These are phyloP conservation scores for Hordeum pubiflorum DNA, from an alignment of 202 grass and related monocot species.

Conservation along the genomic window DNA sequence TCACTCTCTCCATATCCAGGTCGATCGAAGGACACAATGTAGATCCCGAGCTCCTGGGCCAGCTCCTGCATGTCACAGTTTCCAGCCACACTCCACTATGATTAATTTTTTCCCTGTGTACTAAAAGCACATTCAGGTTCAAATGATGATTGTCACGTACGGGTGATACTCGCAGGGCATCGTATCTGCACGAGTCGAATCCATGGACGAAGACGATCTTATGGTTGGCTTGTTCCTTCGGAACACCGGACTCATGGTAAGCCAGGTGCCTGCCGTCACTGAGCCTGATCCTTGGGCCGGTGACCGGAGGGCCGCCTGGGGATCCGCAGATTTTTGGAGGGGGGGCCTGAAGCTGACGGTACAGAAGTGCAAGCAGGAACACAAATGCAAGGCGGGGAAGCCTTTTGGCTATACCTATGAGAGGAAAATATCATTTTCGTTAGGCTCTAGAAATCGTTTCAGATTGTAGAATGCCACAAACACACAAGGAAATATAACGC, in stretches of 20 bases:
- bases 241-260: conserved; percentile 67
- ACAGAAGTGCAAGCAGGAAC: conserved; percentile 31
- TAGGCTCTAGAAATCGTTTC: neutral
- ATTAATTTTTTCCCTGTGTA: neutral
- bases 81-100: neutral
- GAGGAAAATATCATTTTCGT: neutral
- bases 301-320: conserved; percentile 44
- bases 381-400: conserved; percentile 33
- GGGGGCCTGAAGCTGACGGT: conserved; percentile 51
- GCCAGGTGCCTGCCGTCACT: conserved; percentile 72
- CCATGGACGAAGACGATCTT: conserved; percentile 81
- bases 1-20: conserved; percentile 95
- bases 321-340: conserved; percentile 53
- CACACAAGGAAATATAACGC: neutral
- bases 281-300: conserved; percentile 46
- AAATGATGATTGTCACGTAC: conserved; percentile 8
- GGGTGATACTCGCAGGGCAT: conserved; percentile 46
- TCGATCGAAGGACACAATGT: conserved; percentile 67
- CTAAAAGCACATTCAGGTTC: neutral
- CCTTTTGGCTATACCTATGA: conserved; percentile 28
- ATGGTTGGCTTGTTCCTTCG: conserved; percentile 48
- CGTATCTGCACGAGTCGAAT: conserved; percentile 68
- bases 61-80: conserved; percentile 40
- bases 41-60: conserved; percentile 60
- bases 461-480: neutral